phyloP scores from a whole-genome alignment of 371 early-diverging fungal genomes.

The Batkoa obscura region DNA sequence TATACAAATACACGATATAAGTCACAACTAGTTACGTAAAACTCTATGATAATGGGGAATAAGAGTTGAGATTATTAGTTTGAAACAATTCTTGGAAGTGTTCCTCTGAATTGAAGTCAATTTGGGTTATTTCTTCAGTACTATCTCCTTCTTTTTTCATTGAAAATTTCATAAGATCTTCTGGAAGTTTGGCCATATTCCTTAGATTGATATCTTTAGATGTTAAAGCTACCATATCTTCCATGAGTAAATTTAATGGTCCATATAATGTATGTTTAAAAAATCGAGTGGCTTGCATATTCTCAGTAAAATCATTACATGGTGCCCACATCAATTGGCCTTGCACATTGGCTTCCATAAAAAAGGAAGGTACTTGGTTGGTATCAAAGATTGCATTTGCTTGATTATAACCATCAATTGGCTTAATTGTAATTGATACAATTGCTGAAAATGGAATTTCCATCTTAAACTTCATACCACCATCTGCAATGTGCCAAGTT shows the following conservation, averaged over 20 bases:
- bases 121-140: too few species aligned
- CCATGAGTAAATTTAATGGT: background rate
- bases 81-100: too few species aligned
- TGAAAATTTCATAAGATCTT: too few species aligned
- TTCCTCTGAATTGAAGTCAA: too few species aligned
- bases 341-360: constrained; percentile 31
- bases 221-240: background rate
- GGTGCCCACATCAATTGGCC: constrained; percentile 20
- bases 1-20: too few species aligned
- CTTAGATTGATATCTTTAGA: background rate
- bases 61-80: too few species aligned
- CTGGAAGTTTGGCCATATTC: background rate
- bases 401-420: constrained; percentile 26
- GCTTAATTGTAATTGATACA: constrained; percentile 28
- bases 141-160: too few species aligned
- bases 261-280: background rate
- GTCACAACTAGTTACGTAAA: too few species aligned
- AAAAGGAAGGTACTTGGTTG: constrained; percentile 34
- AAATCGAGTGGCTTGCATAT: background rate
- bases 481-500: constrained; percentile 47
- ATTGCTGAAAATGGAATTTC: constrained; percentile 36
- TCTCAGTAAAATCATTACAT: background rate
- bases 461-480: constrained; percentile 48
- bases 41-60: too few species aligned
- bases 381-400: constrained; percentile 31